These are phyloP conservation scores for Vitis hybrid DNA, from an alignment of 177 flowering plant species.

Conservation along the genomic window DNA sequence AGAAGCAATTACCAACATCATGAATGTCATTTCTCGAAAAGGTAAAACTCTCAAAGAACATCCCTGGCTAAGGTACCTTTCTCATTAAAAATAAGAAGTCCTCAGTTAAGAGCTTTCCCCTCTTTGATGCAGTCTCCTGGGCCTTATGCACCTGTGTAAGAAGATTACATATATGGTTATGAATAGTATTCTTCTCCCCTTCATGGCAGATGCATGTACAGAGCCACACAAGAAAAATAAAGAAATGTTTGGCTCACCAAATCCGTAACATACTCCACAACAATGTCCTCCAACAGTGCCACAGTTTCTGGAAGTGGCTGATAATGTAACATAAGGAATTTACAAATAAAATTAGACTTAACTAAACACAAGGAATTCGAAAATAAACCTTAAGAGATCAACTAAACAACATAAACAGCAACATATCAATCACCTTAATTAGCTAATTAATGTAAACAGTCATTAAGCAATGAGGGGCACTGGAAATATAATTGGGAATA, in stretches of 20 bases:
- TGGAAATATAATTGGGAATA: no score
- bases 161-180: background rate
- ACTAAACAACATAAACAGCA: no score
- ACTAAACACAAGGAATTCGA: background rate
- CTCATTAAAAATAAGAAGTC: slow-evolving; percentile 82
- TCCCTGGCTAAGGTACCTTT: slow-evolving; percentile 48
- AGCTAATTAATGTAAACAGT: no score
- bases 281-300: slow-evolving; percentile 90
- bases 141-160: slow-evolving; percentile 77
- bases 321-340: slow-evolving; percentile 8
- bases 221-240: background rate
- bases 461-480: no score
- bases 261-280: slow-evolving; percentile 89
- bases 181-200: no score
- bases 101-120: slow-evolving; percentile 90
- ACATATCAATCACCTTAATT: no score
- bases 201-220: background rate
- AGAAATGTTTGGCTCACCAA: slow-evolving; percentile 45
- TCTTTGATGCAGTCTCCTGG: slow-evolving; percentile 78
- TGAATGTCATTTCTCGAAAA: background rate
- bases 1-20: background rate
- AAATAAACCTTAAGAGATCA: background rate
- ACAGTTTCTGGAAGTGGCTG: slow-evolving; percentile 96
- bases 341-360: background rate
- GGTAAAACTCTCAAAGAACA: no score